Evolutionary conservation across 2,329 filamentous ascomycete genomes (phyloP), one percentile per base, ranked within the genome.

Genomic region (Colletotrichum sp.): DNA sequence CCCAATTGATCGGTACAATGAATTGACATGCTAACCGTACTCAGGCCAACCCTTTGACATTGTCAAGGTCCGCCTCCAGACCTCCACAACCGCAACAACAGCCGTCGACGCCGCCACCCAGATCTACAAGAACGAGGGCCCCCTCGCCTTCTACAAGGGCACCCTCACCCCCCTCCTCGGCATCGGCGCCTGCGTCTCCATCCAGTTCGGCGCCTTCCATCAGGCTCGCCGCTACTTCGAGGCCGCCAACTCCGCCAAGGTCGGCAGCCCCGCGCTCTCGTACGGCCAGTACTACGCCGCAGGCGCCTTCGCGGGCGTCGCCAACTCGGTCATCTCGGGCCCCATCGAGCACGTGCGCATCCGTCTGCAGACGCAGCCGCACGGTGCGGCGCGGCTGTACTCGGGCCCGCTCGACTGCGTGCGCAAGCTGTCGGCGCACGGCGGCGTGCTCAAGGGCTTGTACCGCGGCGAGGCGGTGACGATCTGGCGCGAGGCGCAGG

Each of bases 301-400:
- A 0, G 97, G 97, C 78, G 96, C 97, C 67, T 98, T 98, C 82
- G 97, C 97, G 16, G 97, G 97, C 80, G 86, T 99, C 70, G 93
- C 96, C 83, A 99, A 99, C 89, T 95, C 93, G 3, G 90, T 94
- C 44, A 92, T 99, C 81, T 98, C 96, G 7, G 93, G 93, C 1
- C 97, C 97, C 13, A 98, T 99, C 83, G 97, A 99, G 88, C 97
- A 99, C 88, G 94, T 99, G 81, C 94, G 97, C 83, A 99, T 99
- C 86, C 92, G 97, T 26, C 89, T 99, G 78, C 97, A 99, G 87
- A 98, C 97, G 32, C 97, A 99, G 86, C 97, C 97, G 3, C 97
- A 99, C 87, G 96, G 95, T 69, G 91, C 93, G 0, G 91, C 85
- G 6, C 90, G 93, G 18, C 90, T 99, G 59, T 99, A 99, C 89